phyloP scores from a whole-genome alignment of 2,329 filamentous ascomycete genomes.

The Colletotrichum abscissum region DNA sequence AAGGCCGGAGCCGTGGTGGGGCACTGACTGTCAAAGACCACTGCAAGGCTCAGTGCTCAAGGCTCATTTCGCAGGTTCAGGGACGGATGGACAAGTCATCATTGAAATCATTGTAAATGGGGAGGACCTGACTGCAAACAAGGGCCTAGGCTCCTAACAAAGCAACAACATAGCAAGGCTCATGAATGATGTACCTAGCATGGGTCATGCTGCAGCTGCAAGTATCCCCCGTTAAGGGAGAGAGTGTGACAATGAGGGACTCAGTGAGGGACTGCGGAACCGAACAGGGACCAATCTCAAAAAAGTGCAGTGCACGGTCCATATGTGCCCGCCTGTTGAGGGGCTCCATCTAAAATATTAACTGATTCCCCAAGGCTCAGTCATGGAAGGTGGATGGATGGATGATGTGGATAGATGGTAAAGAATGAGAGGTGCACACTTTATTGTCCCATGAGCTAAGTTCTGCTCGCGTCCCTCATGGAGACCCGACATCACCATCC shows the following conservation, averaged over 20 bases:
- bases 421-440: constrained; percentile 17
- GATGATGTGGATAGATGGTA: no score
- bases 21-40: constrained; percentile 32
- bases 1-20: constrained; percentile 25
- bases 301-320: constrained; percentile 14
- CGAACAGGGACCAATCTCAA: constrained; percentile 10
- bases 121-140: background rate
- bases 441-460: constrained; percentile 25
- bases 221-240: constrained; percentile 23
- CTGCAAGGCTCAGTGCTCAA: no score
- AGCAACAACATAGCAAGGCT: background rate
- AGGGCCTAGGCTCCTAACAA: constrained; percentile 18
- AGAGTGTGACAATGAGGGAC: background rate
- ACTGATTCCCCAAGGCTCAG: constrained; percentile 20
- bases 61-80: background rate
- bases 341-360: constrained; percentile 34
- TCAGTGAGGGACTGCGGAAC: background rate
- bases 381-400: no score
- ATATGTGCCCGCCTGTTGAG: constrained; percentile 28
- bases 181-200: background rate
- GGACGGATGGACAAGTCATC: constrained; percentile 1
- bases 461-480: constrained; percentile 17
- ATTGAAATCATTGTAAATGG: background rate
- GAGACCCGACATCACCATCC: constrained; percentile 28
- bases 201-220: background rate